Conservation (phyloP, 805 yeast genomes). For the Sungouiozyma intestinalis region DNA sequence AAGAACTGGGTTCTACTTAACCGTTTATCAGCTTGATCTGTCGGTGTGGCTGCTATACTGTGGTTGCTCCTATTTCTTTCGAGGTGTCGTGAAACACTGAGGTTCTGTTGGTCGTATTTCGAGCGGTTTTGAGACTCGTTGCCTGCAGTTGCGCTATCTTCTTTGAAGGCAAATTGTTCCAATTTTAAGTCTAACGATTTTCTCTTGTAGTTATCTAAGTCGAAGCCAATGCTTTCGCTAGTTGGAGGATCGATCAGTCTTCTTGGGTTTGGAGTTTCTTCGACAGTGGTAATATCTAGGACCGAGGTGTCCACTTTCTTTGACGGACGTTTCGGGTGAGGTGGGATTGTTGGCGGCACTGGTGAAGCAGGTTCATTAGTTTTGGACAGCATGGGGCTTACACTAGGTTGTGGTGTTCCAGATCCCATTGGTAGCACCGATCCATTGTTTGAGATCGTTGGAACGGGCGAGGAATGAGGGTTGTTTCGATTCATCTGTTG, state of each 20-base stretch:
- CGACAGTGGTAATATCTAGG: neutral
- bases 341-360: conserved; percentile 13
- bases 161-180: conserved; percentile 9
- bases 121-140: neutral
- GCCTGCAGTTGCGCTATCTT: conserved; percentile 1
- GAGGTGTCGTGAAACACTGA: conserved; percentile 1
- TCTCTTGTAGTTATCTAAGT: conserved; percentile 13
- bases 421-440: neutral
- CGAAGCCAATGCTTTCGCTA: conserved; percentile 22
- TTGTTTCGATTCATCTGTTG: neutral
- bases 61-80: conserved; percentile 11
- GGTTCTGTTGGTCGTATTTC: conserved; percentile 7
- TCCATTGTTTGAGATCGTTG: neutral
- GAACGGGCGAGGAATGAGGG: neutral
- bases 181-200: conserved; percentile 20
- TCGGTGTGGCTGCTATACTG: conserved; percentile 8
- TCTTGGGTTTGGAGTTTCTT: conserved; percentile 3
- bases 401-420: neutral
- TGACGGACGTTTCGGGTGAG: conserved; percentile 6
- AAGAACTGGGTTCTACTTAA: neutral
- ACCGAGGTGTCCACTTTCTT: conserved; percentile 2
- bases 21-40: conserved; percentile 9
- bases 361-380: neutral
- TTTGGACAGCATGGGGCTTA: neutral
- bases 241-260: conserved; percentile 12